Percentiles rank a stretch among this genome's conserved stretches.
Conservation (phyloP, 1,284 basidiomycete genomes). For the Ustilago xerochloae region DNA sequence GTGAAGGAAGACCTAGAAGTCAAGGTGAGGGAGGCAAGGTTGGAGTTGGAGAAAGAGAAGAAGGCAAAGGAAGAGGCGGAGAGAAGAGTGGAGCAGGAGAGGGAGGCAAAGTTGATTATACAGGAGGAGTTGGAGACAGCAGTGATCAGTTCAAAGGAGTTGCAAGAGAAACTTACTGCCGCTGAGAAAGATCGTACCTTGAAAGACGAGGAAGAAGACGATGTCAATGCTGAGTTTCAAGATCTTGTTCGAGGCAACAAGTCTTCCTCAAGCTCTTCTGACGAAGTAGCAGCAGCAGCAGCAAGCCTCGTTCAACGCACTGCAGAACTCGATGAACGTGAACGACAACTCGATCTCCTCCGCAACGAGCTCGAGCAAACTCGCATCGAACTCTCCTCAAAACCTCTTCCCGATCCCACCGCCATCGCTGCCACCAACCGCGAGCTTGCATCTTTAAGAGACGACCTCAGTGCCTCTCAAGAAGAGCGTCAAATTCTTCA, state of each 20-base stretch:
- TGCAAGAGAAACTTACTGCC: constrained; percentile 17
- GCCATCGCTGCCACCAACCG: background rate
- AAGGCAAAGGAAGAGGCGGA: constrained; percentile 1
- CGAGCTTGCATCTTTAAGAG: constrained; percentile 25
- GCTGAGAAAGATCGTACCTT: background rate
- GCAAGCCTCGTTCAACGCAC: constrained; percentile 21
- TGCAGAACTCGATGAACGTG: constrained; percentile 23
- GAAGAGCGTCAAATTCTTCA: constrained; percentile 26
- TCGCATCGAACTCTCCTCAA: background rate
- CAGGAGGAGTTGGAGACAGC: constrained; percentile 12
- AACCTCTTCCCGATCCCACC: constrained; percentile 13
- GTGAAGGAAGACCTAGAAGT: constrained; percentile 12
- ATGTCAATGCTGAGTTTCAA: constrained; percentile 37
- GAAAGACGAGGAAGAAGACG: constrained; percentile 22
- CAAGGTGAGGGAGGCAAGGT: constrained; percentile 17
- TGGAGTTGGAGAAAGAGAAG: constrained; percentile 5
- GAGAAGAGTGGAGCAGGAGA: background rate
- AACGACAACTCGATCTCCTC: constrained; percentile 12
- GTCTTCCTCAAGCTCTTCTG: background rate
- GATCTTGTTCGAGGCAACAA: constrained; percentile 24
- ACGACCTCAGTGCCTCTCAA: constrained; percentile 24
- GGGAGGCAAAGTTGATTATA: constrained; percentile 7
- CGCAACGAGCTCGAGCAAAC: constrained; percentile 10
- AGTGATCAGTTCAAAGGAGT: constrained; percentile 8
- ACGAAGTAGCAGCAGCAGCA: background rate